These are phyloP conservation scores for Isoetes taiwanensis DNA, from an alignment of 75 land plant species.

Conservation along the genomic window DNA sequence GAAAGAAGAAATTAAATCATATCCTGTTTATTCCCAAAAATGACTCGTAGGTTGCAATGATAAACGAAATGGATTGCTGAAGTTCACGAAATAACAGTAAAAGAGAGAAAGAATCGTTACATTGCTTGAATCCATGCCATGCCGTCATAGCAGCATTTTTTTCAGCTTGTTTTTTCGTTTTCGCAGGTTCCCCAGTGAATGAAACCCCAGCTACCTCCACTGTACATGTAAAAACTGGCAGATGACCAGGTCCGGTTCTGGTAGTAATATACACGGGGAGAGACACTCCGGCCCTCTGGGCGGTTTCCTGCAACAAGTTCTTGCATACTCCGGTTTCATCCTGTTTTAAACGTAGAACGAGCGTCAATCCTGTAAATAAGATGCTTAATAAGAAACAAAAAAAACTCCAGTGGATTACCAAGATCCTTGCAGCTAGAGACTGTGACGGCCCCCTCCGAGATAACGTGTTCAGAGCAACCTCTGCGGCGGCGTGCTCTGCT, in stretches of 20 bases:
- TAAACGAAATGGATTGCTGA: too few species aligned
- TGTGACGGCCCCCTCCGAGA: constrained; percentile 11
- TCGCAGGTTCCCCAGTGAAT: constrained; percentile 35
- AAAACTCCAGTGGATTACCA: constrained; percentile 10
- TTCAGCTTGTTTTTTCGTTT: constrained; percentile 57
- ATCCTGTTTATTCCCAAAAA: neutral
- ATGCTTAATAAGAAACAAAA: neutral
- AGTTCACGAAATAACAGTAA: too few species aligned
- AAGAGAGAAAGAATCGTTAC: constrained; percentile 2
- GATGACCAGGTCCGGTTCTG: constrained; percentile 18
- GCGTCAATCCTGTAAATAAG: neutral
- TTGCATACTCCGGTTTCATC: constrained; percentile 38
- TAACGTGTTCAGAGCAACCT: constrained; percentile 31
- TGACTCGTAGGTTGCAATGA: too few species aligned
- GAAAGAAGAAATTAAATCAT: neutral
- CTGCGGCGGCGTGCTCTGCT: constrained; percentile 53
- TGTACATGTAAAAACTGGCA: constrained; percentile 28
- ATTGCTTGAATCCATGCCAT: constrained; percentile 22
- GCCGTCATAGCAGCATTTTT: constrained; percentile 42
- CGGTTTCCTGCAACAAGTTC: constrained; percentile 37
- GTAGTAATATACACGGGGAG: constrained; percentile 34
- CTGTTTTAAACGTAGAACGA: constrained; percentile 13
- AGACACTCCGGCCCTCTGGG: constrained; percentile 31
- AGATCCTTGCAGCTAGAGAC: constrained; percentile 22
- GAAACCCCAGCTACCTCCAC: constrained; percentile 30